Percentiles rank a stretch among this genome's conserved stretches.
Conservation (phyloP, 345 rosid species). For the Hirschfeldia incana region DNA sequence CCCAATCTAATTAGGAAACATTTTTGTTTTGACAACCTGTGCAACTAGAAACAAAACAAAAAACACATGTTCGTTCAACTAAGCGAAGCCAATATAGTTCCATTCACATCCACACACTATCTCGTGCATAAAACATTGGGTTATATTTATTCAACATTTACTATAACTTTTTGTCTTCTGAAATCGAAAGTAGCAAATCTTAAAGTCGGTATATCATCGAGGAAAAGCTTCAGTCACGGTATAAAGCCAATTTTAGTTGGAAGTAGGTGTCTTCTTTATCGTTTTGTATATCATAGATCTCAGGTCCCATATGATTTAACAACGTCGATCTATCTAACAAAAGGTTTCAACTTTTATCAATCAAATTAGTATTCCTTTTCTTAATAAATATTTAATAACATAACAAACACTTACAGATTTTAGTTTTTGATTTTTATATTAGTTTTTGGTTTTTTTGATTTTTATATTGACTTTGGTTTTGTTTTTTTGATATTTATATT, state of each 20-base stretch:
- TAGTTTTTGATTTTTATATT: no score
- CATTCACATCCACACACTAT: neutral
- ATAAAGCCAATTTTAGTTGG: conserved; percentile 22
- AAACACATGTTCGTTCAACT: neutral
- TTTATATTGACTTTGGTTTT: neutral
- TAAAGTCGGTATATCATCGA: conserved; percentile 14
- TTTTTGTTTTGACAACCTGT: neutral
- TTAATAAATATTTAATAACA: neutral
- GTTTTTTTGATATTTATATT: neutral
- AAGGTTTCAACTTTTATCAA: neutral
- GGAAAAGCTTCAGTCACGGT: conserved; percentile 29
- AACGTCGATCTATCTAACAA: neutral
- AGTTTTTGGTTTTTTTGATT: neutral
- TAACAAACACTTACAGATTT: neutral
- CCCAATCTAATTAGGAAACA: neutral
- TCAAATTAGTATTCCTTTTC: neutral
- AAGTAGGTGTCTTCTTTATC: conserved; percentile 20
- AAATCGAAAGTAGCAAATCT: neutral
- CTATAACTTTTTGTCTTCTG: neutral
- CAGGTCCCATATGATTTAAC: conserved; percentile 10
- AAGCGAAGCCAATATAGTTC: neutral
- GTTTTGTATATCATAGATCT: conserved; percentile 3
- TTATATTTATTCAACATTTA: neutral
- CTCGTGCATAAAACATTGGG: neutral
- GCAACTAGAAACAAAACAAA: neutral